phyloP scores from a whole-genome alignment of 768 basidiomycete species.

The Tricholoma terreum region DNA sequence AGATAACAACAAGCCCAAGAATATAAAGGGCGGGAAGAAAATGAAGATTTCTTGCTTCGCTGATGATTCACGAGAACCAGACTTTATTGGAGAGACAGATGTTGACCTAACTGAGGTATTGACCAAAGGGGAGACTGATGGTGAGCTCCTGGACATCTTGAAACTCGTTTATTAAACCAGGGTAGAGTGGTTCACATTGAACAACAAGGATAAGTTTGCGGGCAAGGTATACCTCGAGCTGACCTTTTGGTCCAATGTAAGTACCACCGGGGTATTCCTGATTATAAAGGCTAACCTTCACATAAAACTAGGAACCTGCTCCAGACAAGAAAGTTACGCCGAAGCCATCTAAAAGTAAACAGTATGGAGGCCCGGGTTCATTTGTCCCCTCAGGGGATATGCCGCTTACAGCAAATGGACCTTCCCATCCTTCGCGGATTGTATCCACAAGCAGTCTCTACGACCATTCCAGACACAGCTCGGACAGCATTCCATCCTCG shows the following conservation, averaged over 20 bases:
- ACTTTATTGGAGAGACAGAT: constrained; percentile 87
- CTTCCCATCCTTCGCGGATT: constrained; percentile 27
- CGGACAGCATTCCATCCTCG: constrained; percentile 59
- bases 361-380: constrained; percentile 77
- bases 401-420: constrained; percentile 22
- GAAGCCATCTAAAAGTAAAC: constrained; percentile 49
- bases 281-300: background rate
- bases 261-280: constrained; percentile 23
- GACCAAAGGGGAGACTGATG: constrained; percentile 95
- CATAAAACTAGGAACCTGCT: constrained; percentile 59
- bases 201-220: constrained; percentile 87
- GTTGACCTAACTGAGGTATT: constrained; percentile 89
- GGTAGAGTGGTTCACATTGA: constrained; percentile 91
- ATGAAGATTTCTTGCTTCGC: constrained; percentile 90
- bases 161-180: constrained; percentile 1
- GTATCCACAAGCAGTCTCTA: constrained; percentile 32
- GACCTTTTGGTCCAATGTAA: constrained; percentile 94
- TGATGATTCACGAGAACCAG: constrained; percentile 93
- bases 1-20: constrained; percentile 40
- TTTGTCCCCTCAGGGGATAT: constrained; percentile 56
- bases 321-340: constrained; percentile 64
- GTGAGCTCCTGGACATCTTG: constrained; percentile 43
- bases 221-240: constrained; percentile 96
- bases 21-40: constrained; percentile 66
- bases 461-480: constrained; percentile 37